Base-by-base conservation (phyloP, 1,284 basidiomycete species). In the Austroboletus rostrupii region DNA sequence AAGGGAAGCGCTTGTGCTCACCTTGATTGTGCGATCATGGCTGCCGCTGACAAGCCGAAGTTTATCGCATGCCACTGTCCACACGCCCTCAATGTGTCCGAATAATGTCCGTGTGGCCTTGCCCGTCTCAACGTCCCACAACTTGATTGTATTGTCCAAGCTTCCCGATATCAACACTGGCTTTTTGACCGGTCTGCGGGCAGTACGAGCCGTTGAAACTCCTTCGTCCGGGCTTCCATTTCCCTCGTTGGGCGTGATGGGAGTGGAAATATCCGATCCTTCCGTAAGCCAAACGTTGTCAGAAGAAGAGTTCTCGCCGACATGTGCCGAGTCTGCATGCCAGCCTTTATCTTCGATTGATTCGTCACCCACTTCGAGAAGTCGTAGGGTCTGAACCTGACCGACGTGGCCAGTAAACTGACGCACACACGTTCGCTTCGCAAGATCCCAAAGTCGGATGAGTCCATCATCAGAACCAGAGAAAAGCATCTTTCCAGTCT, bases 51-150 rank as follows among this genome's bases (percentile, higher is more conserved):
- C 94, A 46, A 99, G 77, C 47, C 97, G 79, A 60, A 98, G 75
- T 64, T 92, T 91, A 70, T 99, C 94, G 55, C 89, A 87, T 44
- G 92, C 93, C 29, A 99, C 86, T 13, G 85, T 84, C 96, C 96
- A 99, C 9, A 99, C 93, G 49, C 97, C 97, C 64, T 97, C 93
- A 57, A 94, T 92, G 66, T 97, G 94, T 0, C 96, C 97, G 67
- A 99, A 99, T 51, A 97, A 78, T 31, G 97, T 98, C 59, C 82
- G 77, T 44, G 83, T 74, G 42, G 87, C 81, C 58, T 87, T 83
- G 23, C 89, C 92, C 2, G 84, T 84, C 57, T 96, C 91, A 38
- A 98, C 84, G 64, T 98, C 94, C 97, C 97, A 99, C 16, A 96
- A 65, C 69, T 93, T 94, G 72, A 99, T 87, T 14, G 94, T 98